These are phyloP conservation scores for Selenicereus undatus DNA, from an alignment of 148 eudicot species.

Conservation along the genomic window DNA sequence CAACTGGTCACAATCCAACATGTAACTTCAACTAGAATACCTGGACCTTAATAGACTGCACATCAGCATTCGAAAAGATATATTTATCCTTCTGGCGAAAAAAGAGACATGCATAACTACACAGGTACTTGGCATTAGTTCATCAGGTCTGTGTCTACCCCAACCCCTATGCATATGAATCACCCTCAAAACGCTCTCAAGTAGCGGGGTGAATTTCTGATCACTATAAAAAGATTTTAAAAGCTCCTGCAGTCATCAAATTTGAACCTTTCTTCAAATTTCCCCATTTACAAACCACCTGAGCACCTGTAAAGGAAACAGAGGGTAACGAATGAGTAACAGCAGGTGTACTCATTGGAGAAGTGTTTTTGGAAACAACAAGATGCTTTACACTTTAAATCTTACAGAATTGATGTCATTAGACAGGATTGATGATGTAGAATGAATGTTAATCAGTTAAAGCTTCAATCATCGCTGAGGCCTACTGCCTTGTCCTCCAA, in stretches of 20 bases:
- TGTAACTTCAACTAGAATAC: neutral
- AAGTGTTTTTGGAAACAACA: neutral
- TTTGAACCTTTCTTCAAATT: neutral
- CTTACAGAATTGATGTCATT: neutral
- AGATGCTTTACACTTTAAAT: neutral
- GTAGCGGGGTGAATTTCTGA: neutral
- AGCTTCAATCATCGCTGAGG: too few relatives aligned
- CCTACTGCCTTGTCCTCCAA: too few relatives aligned
- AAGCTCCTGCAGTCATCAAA: neutral
- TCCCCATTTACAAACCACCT: neutral
- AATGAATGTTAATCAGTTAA: too few relatives aligned
- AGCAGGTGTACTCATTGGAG: neutral
- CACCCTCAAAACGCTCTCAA: too few relatives aligned
- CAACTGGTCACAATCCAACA: neutral
- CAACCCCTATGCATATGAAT: too few relatives aligned
- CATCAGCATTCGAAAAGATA: neutral
- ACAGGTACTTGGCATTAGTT: neutral
- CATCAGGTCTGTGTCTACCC: neutral
- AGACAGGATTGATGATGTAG: too few relatives aligned
- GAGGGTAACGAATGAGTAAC: neutral
- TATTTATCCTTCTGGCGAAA: neutral
- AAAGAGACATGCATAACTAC: neutral
- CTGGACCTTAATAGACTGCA: neutral
- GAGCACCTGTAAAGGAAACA: slow-evolving; percentile 7
- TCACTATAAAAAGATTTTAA: neutral